Conservation (phyloP, 805 yeast species). For the Alloascoidea africana region DNA sequence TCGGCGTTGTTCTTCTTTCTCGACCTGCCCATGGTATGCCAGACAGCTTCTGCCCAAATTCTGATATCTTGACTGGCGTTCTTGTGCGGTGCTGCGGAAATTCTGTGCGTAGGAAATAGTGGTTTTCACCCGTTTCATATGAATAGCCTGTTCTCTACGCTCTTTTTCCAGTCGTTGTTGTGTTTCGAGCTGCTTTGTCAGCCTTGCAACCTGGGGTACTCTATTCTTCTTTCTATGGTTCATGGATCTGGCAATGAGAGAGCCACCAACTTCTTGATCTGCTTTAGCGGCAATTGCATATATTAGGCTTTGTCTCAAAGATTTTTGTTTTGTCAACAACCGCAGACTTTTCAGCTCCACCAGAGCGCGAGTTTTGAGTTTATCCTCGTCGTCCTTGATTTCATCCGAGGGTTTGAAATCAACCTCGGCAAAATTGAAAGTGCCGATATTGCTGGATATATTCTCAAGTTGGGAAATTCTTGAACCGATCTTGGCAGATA, state of each 20-base stretch:
- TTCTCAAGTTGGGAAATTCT: constrained; percentile 33
- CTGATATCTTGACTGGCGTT: constrained; percentile 8
- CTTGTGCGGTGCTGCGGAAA: not conserved
- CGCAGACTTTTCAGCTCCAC: constrained; percentile 49
- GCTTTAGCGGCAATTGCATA: constrained; percentile 17
- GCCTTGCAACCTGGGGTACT: constrained; percentile 42
- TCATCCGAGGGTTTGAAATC: not conserved
- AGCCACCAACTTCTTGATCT: constrained; percentile 63
- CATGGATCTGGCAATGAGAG: constrained; percentile 64
- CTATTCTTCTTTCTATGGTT: constrained; percentile 64
- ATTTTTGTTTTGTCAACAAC: constrained; percentile 61
- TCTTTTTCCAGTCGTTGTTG: constrained; percentile 23
- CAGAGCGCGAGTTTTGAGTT: constrained; percentile 11
- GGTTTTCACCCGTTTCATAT: not conserved
- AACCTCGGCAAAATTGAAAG: not conserved
- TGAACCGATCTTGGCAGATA: not conserved
- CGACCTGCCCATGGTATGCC: constrained; percentile 39
- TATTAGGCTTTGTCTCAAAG: constrained; percentile 64
- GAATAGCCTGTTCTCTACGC: not conserved
- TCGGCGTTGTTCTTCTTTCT: constrained; percentile 63
- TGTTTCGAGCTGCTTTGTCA: constrained; percentile 31
- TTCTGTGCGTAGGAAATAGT: not conserved
- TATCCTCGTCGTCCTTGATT: constrained; percentile 17
- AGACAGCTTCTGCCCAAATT: constrained; percentile 21
- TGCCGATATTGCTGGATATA: constrained; percentile 50